Conservation (phyloP, 345 rosid species). For the Kernera saxatilis region DNA sequence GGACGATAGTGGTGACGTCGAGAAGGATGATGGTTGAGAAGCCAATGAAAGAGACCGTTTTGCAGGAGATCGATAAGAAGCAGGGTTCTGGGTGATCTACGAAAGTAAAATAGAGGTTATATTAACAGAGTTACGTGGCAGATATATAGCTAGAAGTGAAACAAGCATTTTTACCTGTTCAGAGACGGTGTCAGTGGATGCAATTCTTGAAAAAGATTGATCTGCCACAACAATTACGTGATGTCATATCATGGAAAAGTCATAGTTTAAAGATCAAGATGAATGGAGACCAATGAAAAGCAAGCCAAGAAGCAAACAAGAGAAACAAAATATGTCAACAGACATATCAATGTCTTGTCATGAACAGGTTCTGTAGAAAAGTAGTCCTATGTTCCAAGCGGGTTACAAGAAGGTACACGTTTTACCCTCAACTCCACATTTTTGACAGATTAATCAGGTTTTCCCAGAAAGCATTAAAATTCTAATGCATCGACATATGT, state of each 20-base stretch:
- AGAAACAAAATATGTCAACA: not conserved
- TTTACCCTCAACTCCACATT: not conserved
- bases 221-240: slow-evolving; percentile 36
- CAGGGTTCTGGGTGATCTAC: slow-evolving; percentile 21
- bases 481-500: not conserved
- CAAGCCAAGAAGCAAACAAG: slow-evolving; percentile 3
- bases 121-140: not conserved
- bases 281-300: not conserved
- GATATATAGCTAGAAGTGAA: not conserved
- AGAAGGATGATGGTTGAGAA: slow-evolving; percentile 53
- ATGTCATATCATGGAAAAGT: not conserved
- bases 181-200: slow-evolving; percentile 45
- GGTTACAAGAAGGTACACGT: not conserved
- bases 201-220: slow-evolving; percentile 58
- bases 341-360: slow-evolving; percentile 7
- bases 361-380: not conserved
- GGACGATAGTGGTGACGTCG: slow-evolving; percentile 43
- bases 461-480: not conserved
- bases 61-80: slow-evolving; percentile 43
- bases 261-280: not conserved
- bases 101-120: slow-evolving; percentile 4
- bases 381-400: not conserved
- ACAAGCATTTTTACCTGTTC: slow-evolving; percentile 52
- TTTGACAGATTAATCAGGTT: not conserved
- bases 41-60: slow-evolving; percentile 56